Conservation (phyloP, 805 yeast genomes). For the Cyberlindnera japonica region DNA sequence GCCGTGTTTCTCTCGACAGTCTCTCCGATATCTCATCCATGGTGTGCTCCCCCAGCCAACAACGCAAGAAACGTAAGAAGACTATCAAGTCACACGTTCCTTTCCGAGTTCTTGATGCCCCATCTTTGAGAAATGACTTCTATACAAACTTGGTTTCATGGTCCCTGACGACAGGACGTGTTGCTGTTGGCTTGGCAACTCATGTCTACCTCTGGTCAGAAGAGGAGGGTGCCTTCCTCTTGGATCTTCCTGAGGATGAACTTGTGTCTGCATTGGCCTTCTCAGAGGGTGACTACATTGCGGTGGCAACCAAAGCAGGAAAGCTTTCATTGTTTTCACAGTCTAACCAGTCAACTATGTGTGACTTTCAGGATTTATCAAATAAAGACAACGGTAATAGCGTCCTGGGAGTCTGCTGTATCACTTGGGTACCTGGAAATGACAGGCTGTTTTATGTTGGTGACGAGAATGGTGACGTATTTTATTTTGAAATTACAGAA, state of each 20-base stretch:
- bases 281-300: constrained; percentile 43
- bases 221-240: constrained; percentile 40
- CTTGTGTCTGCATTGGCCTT: constrained; percentile 56
- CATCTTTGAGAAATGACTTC: constrained; percentile 69
- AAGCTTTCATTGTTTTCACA: constrained; percentile 44
- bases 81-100: constrained; percentile 38
- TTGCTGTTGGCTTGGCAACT: constrained; percentile 65
- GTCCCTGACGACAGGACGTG: constrained; percentile 47
- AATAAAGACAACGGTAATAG: too few species aligned
- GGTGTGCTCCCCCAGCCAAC: too few species aligned
- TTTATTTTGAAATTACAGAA: constrained; percentile 31
- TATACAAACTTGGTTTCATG: constrained; percentile 74
- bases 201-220: constrained; percentile 64
- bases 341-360: constrained; percentile 8
- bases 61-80: constrained; percentile 23
- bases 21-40: constrained; percentile 13
- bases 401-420: constrained; percentile 48
- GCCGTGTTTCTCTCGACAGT: constrained; percentile 8
- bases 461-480: constrained; percentile 59
- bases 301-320: constrained; percentile 60
- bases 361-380: constrained; percentile 24
- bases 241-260: constrained; percentile 38
- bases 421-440: constrained; percentile 53
- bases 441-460: constrained; percentile 50
- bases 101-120: constrained; percentile 59